Conservation (phyloP, 163 green algal genomes). For the Smithsoniella earleae region DNA sequence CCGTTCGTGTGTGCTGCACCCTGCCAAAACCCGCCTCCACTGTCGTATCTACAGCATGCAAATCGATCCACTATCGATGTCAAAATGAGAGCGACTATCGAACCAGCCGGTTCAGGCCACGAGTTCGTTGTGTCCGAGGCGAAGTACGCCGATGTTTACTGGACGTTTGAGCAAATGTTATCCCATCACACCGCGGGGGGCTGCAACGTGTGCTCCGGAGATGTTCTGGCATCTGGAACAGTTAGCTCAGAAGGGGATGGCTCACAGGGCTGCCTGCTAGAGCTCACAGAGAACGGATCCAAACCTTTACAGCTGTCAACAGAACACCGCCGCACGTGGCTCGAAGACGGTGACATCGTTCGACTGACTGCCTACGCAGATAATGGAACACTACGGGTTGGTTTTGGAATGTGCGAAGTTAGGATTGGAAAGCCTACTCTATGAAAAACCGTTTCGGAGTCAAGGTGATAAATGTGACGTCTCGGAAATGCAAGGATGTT, state of each 20-base stretch:
- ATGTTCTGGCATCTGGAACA: constrained; percentile 82
- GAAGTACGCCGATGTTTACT: constrained; percentile 60
- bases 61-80: constrained; percentile 58
- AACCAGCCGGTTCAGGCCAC: constrained; percentile 30
- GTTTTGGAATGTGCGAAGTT: constrained; percentile 69
- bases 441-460: no score
- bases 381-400: constrained; percentile 45
- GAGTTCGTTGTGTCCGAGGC: neutral
- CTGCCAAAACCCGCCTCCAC: constrained; percentile 47
- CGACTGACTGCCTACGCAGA: constrained; percentile 48
- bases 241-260: constrained; percentile 42
- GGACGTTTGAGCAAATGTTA: constrained; percentile 81
- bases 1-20: constrained; percentile 55
- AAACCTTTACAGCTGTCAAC: constrained; percentile 41
- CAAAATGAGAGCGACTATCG: constrained; percentile 53
- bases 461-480: no score
- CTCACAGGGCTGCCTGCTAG: constrained; percentile 51
- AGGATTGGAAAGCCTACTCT: no score
- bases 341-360: constrained; percentile 71
- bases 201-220: constrained; percentile 75
- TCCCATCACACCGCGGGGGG: constrained; percentile 81
- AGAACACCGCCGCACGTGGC: constrained; percentile 44
- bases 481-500: no score
- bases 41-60: constrained; percentile 63
- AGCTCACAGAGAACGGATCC: constrained; percentile 51